Evolutionary conservation across 2,329 filamentous ascomycete species (phyloP), one percentile per base, ranked within the genome.

Genomic region (Chaetomium strumarium): DNA sequence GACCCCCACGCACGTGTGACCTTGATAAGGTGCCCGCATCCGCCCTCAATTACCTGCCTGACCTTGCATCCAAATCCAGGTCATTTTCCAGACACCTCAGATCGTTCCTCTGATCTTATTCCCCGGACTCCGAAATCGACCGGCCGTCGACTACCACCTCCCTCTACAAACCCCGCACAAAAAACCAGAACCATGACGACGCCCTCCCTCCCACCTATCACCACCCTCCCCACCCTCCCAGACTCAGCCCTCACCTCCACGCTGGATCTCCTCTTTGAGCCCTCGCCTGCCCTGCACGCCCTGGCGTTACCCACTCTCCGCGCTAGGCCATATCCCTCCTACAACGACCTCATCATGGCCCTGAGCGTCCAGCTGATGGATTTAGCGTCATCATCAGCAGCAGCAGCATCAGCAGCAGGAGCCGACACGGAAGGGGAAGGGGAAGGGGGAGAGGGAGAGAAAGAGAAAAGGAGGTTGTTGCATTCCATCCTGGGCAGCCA

Each of bases 211-310:
- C 87, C 87, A 12, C 66, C 76, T 29, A 74, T 85, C 62, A 66
- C 73, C 42, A 70, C 72, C 13, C 72, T 95, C 37, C 72, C 76
- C 24, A 70, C 72, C 43, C 77, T 85, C 45, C 66, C 82, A 16
- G 75, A 80, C 30, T 63, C 74, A 29, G 71, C 78, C 17, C 77
- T 86, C 51, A 75, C 74, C 36, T 64, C 69, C 5, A 73, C 84
- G 46, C 79, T 96, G 45, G 88, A 95, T 70, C 76, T 84, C 3
- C 83, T 96, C 54, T 96, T 96, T 69, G 91, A 96, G 67, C 88
- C 88, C 14, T 90, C 85, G 49, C 73, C 79, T 0, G 80, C 84
- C 46, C 81, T 96, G 1, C 89, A 92, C 68, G 75, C 78, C 12
- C 76, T 93, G 13, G 80, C 87, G 14, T 67, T 88, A 6, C 86